Percentiles rank a stretch among this genome's conserved stretches.
These are phyloP conservation scores for Carnegiea gigantea DNA, from an alignment of 179 eudicot species.

Conservation along the genomic window DNA sequence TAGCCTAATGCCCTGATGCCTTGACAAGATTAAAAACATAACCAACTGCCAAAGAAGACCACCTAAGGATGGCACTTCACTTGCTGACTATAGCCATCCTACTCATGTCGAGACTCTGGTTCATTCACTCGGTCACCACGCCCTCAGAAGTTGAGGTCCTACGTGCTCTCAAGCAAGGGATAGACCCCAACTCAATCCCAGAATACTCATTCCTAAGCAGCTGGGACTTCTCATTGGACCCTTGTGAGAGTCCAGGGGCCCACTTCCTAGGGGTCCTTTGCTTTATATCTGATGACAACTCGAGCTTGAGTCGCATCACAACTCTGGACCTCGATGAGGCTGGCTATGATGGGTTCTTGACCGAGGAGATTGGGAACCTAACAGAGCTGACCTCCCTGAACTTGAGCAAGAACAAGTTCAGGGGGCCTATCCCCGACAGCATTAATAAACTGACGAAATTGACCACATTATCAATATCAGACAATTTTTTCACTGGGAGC, in stretches of 20 bases:
- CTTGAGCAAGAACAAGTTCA: constrained; percentile 56
- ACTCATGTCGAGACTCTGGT: constrained; percentile 13
- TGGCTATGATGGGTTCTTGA: constrained; percentile 62
- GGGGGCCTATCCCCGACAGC: constrained; percentile 57
- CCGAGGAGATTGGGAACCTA: constrained; percentile 57
- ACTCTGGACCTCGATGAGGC: constrained; percentile 52
- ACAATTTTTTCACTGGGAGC: constrained; percentile 54
- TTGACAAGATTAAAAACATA: background rate
- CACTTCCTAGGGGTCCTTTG: constrained; percentile 67
- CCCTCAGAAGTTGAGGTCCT: constrained; percentile 55
- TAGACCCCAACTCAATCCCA: constrained; percentile 61
- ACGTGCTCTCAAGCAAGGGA: constrained; percentile 39
- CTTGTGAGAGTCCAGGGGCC: constrained; percentile 57
- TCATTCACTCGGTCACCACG: constrained; percentile 35
- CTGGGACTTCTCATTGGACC: constrained; percentile 65
- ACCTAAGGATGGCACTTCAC: constrained; percentile 10
- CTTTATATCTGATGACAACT: constrained; percentile 42
- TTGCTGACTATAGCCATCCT: constrained; percentile 16
- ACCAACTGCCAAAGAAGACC: constrained; percentile 19
- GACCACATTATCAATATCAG: constrained; percentile 40
- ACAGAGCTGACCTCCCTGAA: constrained; percentile 51
- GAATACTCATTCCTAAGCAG: constrained; percentile 45
- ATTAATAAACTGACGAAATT: constrained; percentile 46
- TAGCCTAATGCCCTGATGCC: constrained; percentile 7
- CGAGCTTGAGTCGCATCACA: constrained; percentile 40